Percentiles rank a stretch among this genome's conserved stretches.
Evolutionary conservation across 177 flowering plant species (phyloP).

Genomic region (Vitis hybrid): DNA sequence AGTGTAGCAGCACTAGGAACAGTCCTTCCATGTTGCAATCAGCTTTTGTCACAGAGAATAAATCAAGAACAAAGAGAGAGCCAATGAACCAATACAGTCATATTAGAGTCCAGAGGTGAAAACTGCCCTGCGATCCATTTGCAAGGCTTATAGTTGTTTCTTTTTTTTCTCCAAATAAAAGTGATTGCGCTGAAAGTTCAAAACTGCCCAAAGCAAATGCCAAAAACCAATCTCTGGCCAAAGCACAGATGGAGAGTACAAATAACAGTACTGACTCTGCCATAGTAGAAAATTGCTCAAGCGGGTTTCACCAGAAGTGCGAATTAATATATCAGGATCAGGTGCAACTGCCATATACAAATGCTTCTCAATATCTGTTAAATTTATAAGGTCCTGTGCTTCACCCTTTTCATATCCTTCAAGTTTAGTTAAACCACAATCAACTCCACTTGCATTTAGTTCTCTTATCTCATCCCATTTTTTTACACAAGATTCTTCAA

Average conservation of each 20-base stretch:
- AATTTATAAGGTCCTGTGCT: neutral
- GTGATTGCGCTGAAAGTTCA: slow-evolving; percentile 15
- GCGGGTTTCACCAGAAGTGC: slow-evolving; percentile 23
- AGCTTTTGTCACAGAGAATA: too few relatives aligned
- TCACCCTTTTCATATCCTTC: too few relatives aligned
- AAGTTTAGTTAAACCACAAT: too few relatives aligned
- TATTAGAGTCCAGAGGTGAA: too few relatives aligned
- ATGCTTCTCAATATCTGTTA: slow-evolving; percentile 13
- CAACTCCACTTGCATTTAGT: neutral
- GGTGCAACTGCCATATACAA: slow-evolving; percentile 14
- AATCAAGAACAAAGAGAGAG: too few relatives aligned
- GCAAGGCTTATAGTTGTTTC: slow-evolving; percentile 9
- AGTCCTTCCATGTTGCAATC: too few relatives aligned
- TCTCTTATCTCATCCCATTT: slow-evolving; percentile 2
- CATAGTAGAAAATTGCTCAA: slow-evolving; percentile 25
- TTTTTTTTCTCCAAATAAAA: slow-evolving; percentile 16
- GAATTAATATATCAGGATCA: slow-evolving; percentile 25
- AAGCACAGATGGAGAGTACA: slow-evolving; percentile 13
- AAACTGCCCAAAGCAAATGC: slow-evolving; percentile 16
- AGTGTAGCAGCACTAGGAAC: too few relatives aligned
- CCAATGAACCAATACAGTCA: too few relatives aligned
- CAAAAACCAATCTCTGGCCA: slow-evolving; percentile 25
- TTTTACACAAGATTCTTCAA: slow-evolving; percentile 21
- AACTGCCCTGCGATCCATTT: neutral
- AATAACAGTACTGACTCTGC: slow-evolving; percentile 12